Evolutionary conservation across 2,329 filamentous ascomycete species (phyloP), one percentile per base, ranked within the genome.

Genomic region (Cordyceps farinosa): DNA sequence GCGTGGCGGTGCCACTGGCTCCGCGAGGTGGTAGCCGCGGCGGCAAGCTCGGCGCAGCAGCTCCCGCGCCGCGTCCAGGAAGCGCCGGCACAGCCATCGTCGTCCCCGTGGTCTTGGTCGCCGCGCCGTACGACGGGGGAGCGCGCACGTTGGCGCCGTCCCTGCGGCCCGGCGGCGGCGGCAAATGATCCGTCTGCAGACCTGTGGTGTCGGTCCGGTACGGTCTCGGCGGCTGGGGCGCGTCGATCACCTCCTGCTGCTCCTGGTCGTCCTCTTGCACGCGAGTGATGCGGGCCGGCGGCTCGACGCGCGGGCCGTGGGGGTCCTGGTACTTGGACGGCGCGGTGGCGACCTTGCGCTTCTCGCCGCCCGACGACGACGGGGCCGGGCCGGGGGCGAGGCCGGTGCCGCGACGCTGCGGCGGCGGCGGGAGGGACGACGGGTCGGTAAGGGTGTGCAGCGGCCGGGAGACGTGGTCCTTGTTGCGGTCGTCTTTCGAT

Each of bases 351-450:
- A 71, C 74, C 54, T 69, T 69, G 59, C 73, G 70, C 38, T 66
- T 66, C 36, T 54, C 59, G 22, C 58, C 48, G 48, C 48, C 58
- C 13, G 50, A 54, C 10, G 68, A 54, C 2, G 68, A 65, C 10
- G 71, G 30, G 4, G 67, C 64, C 0, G 72, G 72, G 22, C 68
- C 64, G 3, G 70, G 68, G 15, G 65, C 67, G 50, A 69, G 71
- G 74, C 76, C 82, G 50, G 74, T 67, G 64, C 71, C 70, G 34
- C 74, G 73, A 44, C 77, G 89, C 69, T 86, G 93, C 0, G 92
- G 92, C 32, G 92, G 92, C 30, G 92, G 91, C 2, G 85, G 91
- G 72, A 96, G 97, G 17, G 86, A 84, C 1, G 85, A 75, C 1
- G 91, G 92, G 72, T 97, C 92, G 72, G 86, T 87, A 36, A 97